A percentile compares a stretch with the other conserved stretches of the same genome.
These are phyloP conservation scores for Diversispora eburnea DNA, from an alignment of 192 early-diverging fungal genomes.

Conservation along the genomic window DNA sequence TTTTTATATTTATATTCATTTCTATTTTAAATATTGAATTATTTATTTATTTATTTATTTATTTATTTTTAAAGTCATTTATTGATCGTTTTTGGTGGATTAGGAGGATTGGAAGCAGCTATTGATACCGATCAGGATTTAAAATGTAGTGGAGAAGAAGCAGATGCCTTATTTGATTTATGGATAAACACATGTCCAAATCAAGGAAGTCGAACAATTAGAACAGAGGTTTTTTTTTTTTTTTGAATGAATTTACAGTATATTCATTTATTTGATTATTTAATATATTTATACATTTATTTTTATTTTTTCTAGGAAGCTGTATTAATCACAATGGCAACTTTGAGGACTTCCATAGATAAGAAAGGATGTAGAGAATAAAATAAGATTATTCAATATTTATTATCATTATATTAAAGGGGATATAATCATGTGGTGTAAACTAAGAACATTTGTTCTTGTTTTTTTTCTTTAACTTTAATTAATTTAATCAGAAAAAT, in stretches of 20 bases:
- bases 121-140: slow-evolving; percentile 61
- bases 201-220: slow-evolving; percentile 57
- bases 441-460: too few relatives aligned
- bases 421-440: too few relatives aligned
- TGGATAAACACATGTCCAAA: slow-evolving; percentile 55
- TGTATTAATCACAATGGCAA: slow-evolving; percentile 47
- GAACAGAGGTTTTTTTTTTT: slow-evolving; percentile 50
- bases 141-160: slow-evolving; percentile 50
- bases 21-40: neutral
- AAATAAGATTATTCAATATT: too few relatives aligned
- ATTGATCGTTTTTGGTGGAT: slow-evolving; percentile 65
- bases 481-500: too few relatives aligned
- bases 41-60: slow-evolving; percentile 11
- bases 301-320: slow-evolving; percentile 33
- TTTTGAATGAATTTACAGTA: too few relatives aligned
- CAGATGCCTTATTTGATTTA: slow-evolving; percentile 58
- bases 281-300: neutral
- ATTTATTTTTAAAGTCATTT: slow-evolving; percentile 52
- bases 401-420: too few relatives aligned
- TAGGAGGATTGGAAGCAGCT: slow-evolving; percentile 59
- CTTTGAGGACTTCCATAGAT: slow-evolving; percentile 23
- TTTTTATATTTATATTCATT: neutral
- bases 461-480: too few relatives aligned
- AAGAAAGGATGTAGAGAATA: slow-evolving; percentile 11
- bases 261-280: too few relatives aligned